phyloP scores from a whole-genome alignment of 768 basidiomycete species.

The Piloderma croceum region DNA sequence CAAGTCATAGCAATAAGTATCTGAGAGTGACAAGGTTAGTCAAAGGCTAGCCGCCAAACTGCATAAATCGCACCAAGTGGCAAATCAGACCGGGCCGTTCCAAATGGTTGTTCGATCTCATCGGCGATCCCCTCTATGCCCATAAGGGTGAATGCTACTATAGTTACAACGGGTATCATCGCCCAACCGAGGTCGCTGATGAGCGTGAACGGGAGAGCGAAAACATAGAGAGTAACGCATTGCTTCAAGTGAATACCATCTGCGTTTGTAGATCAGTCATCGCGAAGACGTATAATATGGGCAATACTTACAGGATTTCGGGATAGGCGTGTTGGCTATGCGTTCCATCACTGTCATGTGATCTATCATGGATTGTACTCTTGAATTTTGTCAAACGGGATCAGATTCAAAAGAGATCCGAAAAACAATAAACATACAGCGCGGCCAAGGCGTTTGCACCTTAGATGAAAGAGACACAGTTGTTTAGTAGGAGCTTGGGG shows the following conservation, averaged over 20 bases:
- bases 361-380: slow-evolving; percentile 78
- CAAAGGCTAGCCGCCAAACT: no score
- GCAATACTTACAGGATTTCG: slow-evolving; percentile 54
- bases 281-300: slow-evolving; percentile 1
- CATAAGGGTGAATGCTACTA: slow-evolving; percentile 87
- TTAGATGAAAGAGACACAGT: slow-evolving; percentile 22
- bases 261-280: no score
- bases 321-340: slow-evolving; percentile 84
- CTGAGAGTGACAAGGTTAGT: slow-evolving; percentile 28
- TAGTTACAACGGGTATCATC: slow-evolving; percentile 79
- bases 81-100: slow-evolving; percentile 31
- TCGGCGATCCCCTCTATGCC: slow-evolving; percentile 95
- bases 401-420: no score
- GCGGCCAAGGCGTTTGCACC: slow-evolving; percentile 74
- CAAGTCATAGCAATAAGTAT: slow-evolving; percentile 81
- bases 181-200: slow-evolving; percentile 79
- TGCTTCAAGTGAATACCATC: slow-evolving; percentile 92
- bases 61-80: no score
- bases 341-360: slow-evolving; percentile 85
- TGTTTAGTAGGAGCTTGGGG: background rate
- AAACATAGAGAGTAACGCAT: slow-evolving; percentile 90
- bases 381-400: no score
- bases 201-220: slow-evolving; percentile 83
- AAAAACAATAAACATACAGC: slow-evolving; percentile 39
- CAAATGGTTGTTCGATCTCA: slow-evolving; percentile 94